phyloP scores from a whole-genome alignment of 2,329 filamentous ascomycete genomes.

The Phialophora verrucosa region DNA sequence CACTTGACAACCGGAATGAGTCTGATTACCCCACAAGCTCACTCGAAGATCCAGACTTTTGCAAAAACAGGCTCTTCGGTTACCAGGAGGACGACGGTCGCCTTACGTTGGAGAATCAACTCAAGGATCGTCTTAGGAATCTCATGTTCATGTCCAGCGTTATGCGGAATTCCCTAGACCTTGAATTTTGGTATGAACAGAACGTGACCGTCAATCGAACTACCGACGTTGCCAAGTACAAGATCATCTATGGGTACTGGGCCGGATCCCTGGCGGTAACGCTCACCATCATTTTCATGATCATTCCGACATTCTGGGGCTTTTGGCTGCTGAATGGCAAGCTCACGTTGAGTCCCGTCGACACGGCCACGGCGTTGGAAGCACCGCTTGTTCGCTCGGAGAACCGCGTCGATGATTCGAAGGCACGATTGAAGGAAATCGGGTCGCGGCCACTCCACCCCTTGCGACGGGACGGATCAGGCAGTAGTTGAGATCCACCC shows the following conservation, averaged over 20 bases:
- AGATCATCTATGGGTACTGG: conserved; percentile 4
- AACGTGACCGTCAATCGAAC: background rate
- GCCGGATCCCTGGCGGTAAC: conserved; percentile 13
- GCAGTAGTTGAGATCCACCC: background rate
- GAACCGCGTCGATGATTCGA: conserved; percentile 24
- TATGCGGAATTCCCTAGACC: background rate
- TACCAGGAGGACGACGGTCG: background rate
- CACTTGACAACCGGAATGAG: no score
- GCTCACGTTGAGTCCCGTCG: conserved; percentile 11
- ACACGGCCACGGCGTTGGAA: conserved; percentile 9
- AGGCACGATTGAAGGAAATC: background rate
- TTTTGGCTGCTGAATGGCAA: conserved; percentile 10
- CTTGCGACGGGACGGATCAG: background rate
- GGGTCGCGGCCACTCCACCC: background rate
- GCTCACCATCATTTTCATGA: conserved; percentile 8
- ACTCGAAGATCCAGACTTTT: background rate
- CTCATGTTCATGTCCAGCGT: conserved; percentile 10
- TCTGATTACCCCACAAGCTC: background rate
- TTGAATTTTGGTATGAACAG: background rate
- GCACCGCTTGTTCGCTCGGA: background rate
- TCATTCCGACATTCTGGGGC: conserved; percentile 16
- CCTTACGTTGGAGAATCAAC: background rate
- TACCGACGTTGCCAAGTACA: background rate
- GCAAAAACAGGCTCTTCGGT: background rate
- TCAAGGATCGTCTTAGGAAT: background rate